phyloP scores from a whole-genome alignment of 257 asterid genomes.

The Solanum clarkiae region DNA sequence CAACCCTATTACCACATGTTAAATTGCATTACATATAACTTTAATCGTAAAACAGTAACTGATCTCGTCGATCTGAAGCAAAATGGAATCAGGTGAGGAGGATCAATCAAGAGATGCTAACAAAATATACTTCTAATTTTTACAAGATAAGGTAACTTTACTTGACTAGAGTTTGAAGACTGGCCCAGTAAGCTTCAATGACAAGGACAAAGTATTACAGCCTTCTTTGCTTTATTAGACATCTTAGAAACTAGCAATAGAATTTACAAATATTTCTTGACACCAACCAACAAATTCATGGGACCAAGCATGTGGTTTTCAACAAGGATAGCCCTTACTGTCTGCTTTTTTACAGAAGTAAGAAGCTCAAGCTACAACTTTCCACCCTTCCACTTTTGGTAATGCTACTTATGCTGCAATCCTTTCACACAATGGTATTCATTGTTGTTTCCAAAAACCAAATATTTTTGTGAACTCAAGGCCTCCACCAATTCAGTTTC shows the following conservation, averaged over 20 bases:
- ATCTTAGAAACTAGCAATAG: neutral
- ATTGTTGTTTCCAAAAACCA: conserved; percentile 20
- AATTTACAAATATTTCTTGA: neutral
- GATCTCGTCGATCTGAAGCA: neutral
- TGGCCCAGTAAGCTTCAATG: neutral
- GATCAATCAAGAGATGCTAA: neutral
- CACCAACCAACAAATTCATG: neutral
- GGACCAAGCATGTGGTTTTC: neutral
- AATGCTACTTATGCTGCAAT: conserved; percentile 20
- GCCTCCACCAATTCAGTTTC: conserved; percentile 17
- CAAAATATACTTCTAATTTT: neutral
- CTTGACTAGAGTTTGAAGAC: neutral
- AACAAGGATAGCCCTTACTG: neutral
- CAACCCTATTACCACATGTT: too few species aligned
- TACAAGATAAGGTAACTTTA: neutral
- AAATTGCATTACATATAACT: too few species aligned
- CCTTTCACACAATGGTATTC: conserved; percentile 36
- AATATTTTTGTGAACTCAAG: conserved; percentile 13
- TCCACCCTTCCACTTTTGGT: neutral
- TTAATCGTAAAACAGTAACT: neutral
- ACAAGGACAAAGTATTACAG: neutral
- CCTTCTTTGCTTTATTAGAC: neutral
- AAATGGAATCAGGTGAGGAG: neutral
- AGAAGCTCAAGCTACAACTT: neutral
- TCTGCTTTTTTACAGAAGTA: neutral